phyloP scores from a whole-genome alignment of 2,329 filamentous ascomycete species.

The Aspergillus hiratsukae region DNA sequence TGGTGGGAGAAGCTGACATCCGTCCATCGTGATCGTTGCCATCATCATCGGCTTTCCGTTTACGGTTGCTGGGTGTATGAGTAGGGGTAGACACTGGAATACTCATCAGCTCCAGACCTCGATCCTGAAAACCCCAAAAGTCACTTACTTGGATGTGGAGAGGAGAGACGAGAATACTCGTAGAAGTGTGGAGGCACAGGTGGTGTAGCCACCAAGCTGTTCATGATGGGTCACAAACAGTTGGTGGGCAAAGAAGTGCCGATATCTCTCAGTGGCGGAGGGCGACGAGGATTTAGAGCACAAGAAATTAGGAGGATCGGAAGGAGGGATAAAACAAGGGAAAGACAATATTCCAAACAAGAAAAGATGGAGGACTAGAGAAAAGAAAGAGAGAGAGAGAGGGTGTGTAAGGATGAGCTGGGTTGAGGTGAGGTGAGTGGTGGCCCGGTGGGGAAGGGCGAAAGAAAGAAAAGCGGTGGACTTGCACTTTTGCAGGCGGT shows the following conservation, averaged over 20 bases:
- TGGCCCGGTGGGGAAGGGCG: conserved; percentile 1
- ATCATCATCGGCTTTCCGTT: conserved; percentile 83
- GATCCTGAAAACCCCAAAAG: not conserved
- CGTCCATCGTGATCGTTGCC: conserved; percentile 64
- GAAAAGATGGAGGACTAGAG: not conserved
- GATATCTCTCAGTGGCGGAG: conserved; percentile 1
- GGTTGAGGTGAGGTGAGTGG: conserved; percentile 6
- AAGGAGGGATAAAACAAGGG: conserved; percentile 5
- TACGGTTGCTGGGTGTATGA: conserved; percentile 50
- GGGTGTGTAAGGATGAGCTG: conserved; percentile 7
- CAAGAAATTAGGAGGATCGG: not conserved
- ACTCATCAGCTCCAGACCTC: conserved; percentile 16
- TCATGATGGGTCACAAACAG: conserved; percentile 48
- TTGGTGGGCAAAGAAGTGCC: conserved; percentile 22
- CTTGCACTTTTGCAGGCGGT: conserved; percentile 18
- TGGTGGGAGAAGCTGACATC: conserved; percentile 84
- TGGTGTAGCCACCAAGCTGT: conserved; percentile 55
- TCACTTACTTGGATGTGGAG: conserved; percentile 54
- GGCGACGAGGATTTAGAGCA: conserved; percentile 2
- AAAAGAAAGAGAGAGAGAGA: conserved; percentile 7
- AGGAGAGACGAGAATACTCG: conserved; percentile 56
- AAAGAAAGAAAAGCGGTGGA: conserved; percentile 30
- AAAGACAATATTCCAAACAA: conserved; percentile 3
- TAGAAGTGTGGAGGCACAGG: conserved; percentile 61
- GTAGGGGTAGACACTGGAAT: conserved; percentile 35